Evolutionary conservation across 2,329 filamentous ascomycete genomes (phyloP), one percentile per base, ranked within the genome.

Genomic region (Zymoseptoria passerinii): DNA sequence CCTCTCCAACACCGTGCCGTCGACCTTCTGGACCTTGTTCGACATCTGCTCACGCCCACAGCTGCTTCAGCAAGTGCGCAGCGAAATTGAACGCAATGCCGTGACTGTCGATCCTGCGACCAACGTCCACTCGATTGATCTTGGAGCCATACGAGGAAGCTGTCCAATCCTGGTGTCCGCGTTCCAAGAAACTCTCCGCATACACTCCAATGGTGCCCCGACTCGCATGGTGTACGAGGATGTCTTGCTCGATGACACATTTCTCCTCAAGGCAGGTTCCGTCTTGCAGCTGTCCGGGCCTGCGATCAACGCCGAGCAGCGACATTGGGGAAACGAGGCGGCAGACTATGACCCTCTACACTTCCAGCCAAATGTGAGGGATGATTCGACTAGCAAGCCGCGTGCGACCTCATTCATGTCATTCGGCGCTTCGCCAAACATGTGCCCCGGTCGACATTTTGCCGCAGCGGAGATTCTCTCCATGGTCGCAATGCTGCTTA

Each of bases 101-200:
- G 52, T 70, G 13, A 50, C 44, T 1, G 35, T 58, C 3, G 59
- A 54, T 5, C 54, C 54, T 4, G 69, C 63, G 1, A 68, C 81
- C n/a, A 69, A 77, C 16, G 71, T 75, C 55, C 65, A 66, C 1
- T 64, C 63, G 1, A 70, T 80, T 8, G 72, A 74, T 29, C 65
- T 72, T 1, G 58, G 68, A 5, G 28, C 28, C 28, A 29, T 29
- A 8, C 28, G 28, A 29, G 28, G 28, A 29, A 29, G 28, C 28
- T 76, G 75, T 52, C 77, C 78, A 0, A 66, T 80, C 4, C 67
- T 82, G 6, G 67, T 77, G 13, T 75, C 76, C 50, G 72, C 72
- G 20, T 80, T 76, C 62, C 73, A 75, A 23, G 79, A 81, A 63
- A 73, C 72, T 0, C 67, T 80, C 56, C 76, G 79, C 7, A 57